Percentiles rank a stretch among this genome's conserved stretches.
These are phyloP conservation scores for Ganoderma lucidum DNA, from an alignment of 1,284 basidiomycete species.

Conservation along the genomic window DNA sequence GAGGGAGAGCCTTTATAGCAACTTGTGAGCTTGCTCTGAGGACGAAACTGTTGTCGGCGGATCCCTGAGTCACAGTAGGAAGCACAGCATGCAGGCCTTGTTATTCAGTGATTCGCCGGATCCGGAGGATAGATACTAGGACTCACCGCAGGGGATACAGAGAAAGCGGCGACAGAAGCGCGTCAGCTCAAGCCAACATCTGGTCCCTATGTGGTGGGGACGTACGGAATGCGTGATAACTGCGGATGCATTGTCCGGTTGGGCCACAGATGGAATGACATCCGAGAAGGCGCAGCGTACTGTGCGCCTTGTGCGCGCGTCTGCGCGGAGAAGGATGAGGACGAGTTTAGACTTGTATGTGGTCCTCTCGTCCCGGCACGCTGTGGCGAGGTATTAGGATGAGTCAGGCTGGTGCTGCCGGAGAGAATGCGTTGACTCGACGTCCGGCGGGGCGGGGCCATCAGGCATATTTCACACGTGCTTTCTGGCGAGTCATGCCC, in stretches of 20 bases:
- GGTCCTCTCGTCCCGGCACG: conserved; percentile 24
- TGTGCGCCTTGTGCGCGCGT: conserved; percentile 20
- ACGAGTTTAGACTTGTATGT: conserved; percentile 31
- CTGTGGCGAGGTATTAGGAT: conserved; percentile 21
- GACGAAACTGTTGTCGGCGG: conserved; percentile 20
- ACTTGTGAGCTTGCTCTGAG: conserved; percentile 15
- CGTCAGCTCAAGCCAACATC: conserved; percentile 23
- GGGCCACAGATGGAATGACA: conserved; percentile 25
- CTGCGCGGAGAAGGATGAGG: conserved; percentile 16
- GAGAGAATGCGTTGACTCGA: conserved; percentile 31
- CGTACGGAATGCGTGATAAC: conserved; percentile 24
- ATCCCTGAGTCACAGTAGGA: conserved; percentile 35
- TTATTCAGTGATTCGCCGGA: conserved; percentile 34
- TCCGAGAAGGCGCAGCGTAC: conserved; percentile 29
- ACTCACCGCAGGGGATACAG: conserved; percentile 20
- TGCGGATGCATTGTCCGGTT: conserved; percentile 24
- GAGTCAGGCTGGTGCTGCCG: conserved; percentile 27
- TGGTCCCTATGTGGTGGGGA: conserved; percentile 23
- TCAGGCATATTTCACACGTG: conserved; percentile 30
- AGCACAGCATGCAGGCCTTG: conserved; percentile 33
- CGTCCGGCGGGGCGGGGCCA: conserved; percentile 24
- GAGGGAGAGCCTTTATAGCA: conserved; percentile 27
- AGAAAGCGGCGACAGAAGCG: conserved; percentile 20
- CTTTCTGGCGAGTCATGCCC: conserved; percentile 30
- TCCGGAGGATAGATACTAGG: conserved; percentile 33